phyloP scores from a whole-genome alignment of 1,284 basidiomycete species.

The Psilocybe mexicana region DNA sequence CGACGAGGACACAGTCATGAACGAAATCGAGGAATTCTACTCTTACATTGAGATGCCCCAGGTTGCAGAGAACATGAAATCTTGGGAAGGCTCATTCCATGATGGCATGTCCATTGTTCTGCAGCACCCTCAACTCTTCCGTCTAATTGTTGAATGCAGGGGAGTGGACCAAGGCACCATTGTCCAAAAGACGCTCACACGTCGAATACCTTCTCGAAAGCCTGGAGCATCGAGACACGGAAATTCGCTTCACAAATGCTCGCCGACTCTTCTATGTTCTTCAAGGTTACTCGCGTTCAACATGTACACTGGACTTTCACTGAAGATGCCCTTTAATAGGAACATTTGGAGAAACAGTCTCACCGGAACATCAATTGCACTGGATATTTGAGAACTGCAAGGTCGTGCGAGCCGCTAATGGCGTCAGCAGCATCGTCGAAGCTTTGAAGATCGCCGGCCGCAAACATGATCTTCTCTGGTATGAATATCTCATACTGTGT shows the following conservation, averaged over 20 bases:
- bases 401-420: conserved; percentile 82
- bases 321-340: conserved; percentile 50
- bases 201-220: conserved; percentile 82
- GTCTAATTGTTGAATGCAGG: conserved; percentile 31
- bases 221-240: conserved; percentile 83
- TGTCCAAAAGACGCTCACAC: conserved; percentile 66
- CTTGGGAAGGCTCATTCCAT: conserved; percentile 83
- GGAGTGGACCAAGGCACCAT: conserved; percentile 76
- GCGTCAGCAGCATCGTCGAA: conserved; percentile 80
- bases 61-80: conserved; percentile 83
- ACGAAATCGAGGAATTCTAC: conserved; percentile 98
- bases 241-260: conserved; percentile 85
- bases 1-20: conserved; percentile 93
- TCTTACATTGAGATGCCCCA: conserved; percentile 96
- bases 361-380: conserved; percentile 91
- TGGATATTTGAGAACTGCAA: conserved; percentile 96
- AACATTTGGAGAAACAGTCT: conserved; percentile 87
- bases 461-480: conserved; percentile 87
- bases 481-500: conserved; percentile 1
- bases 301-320: not conserved
- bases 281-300: conserved; percentile 63
- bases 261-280: conserved; percentile 86
- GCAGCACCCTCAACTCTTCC: conserved; percentile 7
- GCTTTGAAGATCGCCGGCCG: conserved; percentile 89
- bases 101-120: conserved; percentile 52